A percentile compares a stretch with the other conserved stretches of the same genome.
Evolutionary conservation across 495 filamentous ascomycete genomes (phyloP).

Genomic region (Sporormia fimetaria): DNA sequence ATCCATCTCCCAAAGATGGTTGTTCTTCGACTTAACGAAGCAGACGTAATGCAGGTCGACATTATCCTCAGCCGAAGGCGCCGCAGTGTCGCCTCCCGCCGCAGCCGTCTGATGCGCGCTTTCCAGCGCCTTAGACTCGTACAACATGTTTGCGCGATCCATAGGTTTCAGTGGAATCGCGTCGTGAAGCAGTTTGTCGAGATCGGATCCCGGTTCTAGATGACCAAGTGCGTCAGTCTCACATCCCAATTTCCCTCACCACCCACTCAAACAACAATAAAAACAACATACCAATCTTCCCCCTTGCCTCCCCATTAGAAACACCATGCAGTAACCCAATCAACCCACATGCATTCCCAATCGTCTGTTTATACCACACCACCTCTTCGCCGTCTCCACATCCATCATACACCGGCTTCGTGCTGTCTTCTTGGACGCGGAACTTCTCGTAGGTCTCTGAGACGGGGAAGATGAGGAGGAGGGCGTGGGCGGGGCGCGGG

Average conservation of each 20-base stretch:
- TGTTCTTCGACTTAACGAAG: constrained; percentile 35
- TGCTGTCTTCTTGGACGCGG: constrained; percentile 32
- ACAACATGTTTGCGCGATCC: constrained; percentile 32
- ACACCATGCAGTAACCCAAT: constrained; percentile 51
- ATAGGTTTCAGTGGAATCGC: constrained; percentile 36
- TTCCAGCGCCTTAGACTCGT: constrained; percentile 33
- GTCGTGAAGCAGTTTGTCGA: constrained; percentile 28
- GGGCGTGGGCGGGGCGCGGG: constrained; percentile 46
- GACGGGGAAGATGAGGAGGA: constrained; percentile 45
- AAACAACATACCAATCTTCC: constrained; percentile 32
- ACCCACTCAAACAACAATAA: too few species aligned
- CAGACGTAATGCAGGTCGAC: constrained; percentile 37
- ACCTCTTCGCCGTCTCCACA: constrained; percentile 43
- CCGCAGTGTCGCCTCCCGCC: constrained; percentile 30
- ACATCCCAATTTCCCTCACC: too few species aligned
- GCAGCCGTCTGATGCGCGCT: constrained; percentile 33
- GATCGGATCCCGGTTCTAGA: constrained; percentile 24
- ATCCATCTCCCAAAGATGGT: constrained; percentile 35
- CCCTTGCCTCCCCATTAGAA: constrained; percentile 40
- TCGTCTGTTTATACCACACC: constrained; percentile 55
- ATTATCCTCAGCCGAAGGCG: constrained; percentile 30
- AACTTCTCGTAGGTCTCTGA: constrained; percentile 42
- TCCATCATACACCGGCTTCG: constrained; percentile 37
- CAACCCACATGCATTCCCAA: constrained; percentile 53
- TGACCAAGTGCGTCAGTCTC: constrained; percentile 4